Base-by-base conservation (phyloP, 2,329 filamentous ascomycete genomes). In the Cercospora citrullina region DNA sequence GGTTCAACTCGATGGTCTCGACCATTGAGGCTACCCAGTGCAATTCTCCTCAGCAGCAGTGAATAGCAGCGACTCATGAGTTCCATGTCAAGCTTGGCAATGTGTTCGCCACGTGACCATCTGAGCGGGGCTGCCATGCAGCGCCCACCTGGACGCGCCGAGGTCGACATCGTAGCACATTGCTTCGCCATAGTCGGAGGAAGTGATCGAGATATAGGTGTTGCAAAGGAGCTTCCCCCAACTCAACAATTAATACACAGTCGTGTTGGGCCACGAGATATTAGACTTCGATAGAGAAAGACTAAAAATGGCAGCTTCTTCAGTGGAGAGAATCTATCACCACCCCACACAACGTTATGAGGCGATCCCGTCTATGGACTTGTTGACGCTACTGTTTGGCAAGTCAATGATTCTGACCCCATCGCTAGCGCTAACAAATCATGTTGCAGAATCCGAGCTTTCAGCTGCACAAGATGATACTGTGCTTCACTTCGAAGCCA, bases 1-100 rank as follows among this genome's bases (percentile, higher is more conserved):
- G 80, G 90, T 98, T 74, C 92, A 97, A 80, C 85, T 96, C 75
- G 93, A 98, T 82, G 95, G 95, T 5, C 66, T 79, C 63, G 78
- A 79, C 66, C 68, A 76, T 39, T 79, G 67, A 72, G 18, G 16
- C 1, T 3, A 5, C 21, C 3, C 6, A 6, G 6, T 28, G 48
- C 21, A 5, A 6, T 26, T 28, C 28, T 58, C n/a, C 26, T 16
- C 55, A 59, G 28, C 48, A 26, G 48, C 23, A 53, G 12, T 16
- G 16, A 23, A 36, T 9, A 21, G 30, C 12, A 36, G 45, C 60
- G 60, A 62, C 36, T 62, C 60, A 62, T 28, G 42, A 18, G 9
- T 9, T 18, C 26, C 39, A 48, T 62, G 60, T 62, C 60, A 62
- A 30, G 60, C 36, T 36, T 59, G 28, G 55, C 28, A 31, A 53